Percentiles rank a stretch among this genome's conserved stretches.
phyloP scores from a whole-genome alignment of 306 rosid species.

The Sophora flavescens region DNA sequence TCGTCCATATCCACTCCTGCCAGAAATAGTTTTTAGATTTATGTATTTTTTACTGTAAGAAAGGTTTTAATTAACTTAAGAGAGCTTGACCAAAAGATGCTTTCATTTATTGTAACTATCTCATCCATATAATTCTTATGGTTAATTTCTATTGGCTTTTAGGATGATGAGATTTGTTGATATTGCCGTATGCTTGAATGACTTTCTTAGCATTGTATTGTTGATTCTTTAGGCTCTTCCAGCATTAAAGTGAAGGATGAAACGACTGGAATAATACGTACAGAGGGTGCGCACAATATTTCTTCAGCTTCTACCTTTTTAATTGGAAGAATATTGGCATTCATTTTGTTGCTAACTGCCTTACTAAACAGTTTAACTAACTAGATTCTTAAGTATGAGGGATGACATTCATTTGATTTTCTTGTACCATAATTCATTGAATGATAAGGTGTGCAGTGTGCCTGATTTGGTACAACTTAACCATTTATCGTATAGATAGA shows the following conservation, averaged over 20 bases:
- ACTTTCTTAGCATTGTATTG: slow-evolving; percentile 35
- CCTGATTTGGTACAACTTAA: slow-evolving; percentile 36
- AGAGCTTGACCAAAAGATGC: slow-evolving; percentile 9
- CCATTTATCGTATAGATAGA: slow-evolving; percentile 34
- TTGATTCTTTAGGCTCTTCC: slow-evolving; percentile 64
- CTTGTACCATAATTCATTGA: slow-evolving; percentile 58
- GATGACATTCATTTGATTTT: slow-evolving; percentile 50
- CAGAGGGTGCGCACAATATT: slow-evolving; percentile 76
- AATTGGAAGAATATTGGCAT: slow-evolving; percentile 57
- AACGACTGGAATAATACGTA: slow-evolving; percentile 60
- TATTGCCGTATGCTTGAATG: slow-evolving; percentile 24
- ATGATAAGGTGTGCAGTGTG: slow-evolving; percentile 53
- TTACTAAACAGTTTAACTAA: slow-evolving; percentile 49
- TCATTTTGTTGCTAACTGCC: slow-evolving; percentile 56
- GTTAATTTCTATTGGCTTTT: slow-evolving; percentile 30
- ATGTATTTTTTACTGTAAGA: background rate
- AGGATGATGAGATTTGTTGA: slow-evolving; percentile 25
- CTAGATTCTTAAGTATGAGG: slow-evolving; percentile 34
- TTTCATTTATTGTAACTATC: slow-evolving; percentile 12
- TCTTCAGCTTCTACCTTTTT: slow-evolving; percentile 57
- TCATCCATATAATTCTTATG: slow-evolving; percentile 17
- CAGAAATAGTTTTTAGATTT: slow-evolving; percentile 7
- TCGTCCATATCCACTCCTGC: background rate
- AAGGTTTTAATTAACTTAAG: slow-evolving; percentile 16
- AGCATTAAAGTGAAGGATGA: slow-evolving; percentile 85